These are phyloP conservation scores for Exophiala bonariae DNA, from an alignment of 2,329 filamentous ascomycete species.

Conservation along the genomic window DNA sequence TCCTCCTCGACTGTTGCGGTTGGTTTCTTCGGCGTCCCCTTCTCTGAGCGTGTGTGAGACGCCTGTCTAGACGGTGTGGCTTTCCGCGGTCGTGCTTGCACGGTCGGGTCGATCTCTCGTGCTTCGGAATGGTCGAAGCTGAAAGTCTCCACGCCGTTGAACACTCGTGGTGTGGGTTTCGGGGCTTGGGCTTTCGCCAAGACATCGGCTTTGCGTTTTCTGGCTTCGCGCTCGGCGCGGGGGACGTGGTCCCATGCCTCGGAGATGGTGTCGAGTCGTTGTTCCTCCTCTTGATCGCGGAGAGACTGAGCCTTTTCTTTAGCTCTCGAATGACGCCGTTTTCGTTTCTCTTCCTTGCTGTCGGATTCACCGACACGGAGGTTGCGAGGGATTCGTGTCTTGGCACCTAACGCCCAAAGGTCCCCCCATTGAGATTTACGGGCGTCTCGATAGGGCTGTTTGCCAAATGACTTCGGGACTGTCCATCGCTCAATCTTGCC, in stretches of 20 bases:
- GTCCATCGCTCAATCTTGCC: conserved; percentile 92
- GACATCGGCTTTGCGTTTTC: too few species aligned
- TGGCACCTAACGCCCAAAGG: conserved; percentile 91
- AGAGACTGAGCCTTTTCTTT: neutral
- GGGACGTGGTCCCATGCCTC: neutral
- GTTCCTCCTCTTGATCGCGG: neutral
- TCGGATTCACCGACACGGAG: conserved; percentile 45
- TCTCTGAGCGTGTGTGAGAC: too few species aligned
- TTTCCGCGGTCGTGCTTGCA: too few species aligned
- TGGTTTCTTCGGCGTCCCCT: too few species aligned
- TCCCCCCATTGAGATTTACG: conserved; percentile 91
- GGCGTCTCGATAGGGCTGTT: conserved; percentile 85
- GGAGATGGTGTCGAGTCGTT: neutral
- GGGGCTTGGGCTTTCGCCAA: too few species aligned
- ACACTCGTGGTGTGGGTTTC: too few species aligned
- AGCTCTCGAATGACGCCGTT: neutral
- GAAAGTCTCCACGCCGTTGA: neutral
- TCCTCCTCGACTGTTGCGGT: too few species aligned
- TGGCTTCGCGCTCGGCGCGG: too few species aligned
- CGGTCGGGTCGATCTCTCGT: neutral
- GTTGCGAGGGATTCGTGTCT: conserved; percentile 68
- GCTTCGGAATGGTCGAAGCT: neutral
- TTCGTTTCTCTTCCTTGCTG: conserved; percentile 15
- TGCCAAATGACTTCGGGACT: conserved; percentile 77
- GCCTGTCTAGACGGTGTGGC: too few species aligned